These are phyloP conservation scores for Blepharisma stoltei DNA, from an alignment of 73 alveolate species.

Conservation along the genomic window DNA sequence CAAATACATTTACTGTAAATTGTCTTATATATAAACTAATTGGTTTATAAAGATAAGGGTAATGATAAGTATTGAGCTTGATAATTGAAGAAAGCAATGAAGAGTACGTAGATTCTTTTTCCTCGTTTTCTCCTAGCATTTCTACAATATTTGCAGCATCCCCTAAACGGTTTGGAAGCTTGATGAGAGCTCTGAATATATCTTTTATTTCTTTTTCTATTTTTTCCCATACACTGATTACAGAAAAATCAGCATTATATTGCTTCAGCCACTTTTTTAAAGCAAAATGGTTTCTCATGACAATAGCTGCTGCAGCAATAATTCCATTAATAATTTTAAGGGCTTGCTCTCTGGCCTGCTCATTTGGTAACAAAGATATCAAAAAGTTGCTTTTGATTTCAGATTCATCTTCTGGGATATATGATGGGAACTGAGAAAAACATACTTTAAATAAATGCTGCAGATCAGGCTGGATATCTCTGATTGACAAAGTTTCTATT, in stretches of 20 bases:
- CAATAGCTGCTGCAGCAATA: constrained; percentile 28
- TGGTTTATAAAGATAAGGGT: constrained; percentile 5
- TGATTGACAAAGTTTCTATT: neutral
- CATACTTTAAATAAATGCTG: constrained; percentile 16
- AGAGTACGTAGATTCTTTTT: constrained; percentile 20
- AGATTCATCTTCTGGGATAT: neutral
- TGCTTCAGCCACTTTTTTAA: constrained; percentile 4
- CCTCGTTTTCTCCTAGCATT: neutral
- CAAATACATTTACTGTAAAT: neutral
- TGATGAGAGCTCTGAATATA: neutral
- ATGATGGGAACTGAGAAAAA: constrained; percentile 17
- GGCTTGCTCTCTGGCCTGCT: constrained; percentile 13
- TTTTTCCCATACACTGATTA: constrained; percentile 21
- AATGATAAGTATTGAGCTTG: neutral
- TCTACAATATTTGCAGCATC: neutral
- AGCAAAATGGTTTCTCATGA: neutral
- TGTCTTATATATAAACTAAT: neutral
- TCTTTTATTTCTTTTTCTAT: constrained; percentile 13
- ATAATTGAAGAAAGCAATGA: constrained; percentile 6
- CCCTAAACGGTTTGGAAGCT: neutral
- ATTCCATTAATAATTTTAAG: constrained; percentile 15
- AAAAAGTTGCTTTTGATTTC: neutral
- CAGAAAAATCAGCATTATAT: neutral
- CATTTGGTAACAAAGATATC: neutral
- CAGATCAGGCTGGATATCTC: constrained; percentile 13